A percentile compares a stretch with the other conserved stretches of the same genome.
These are phyloP conservation scores for Aspergillus baeticus DNA, from an alignment of 495 filamentous ascomycete genomes.

Conservation along the genomic window DNA sequence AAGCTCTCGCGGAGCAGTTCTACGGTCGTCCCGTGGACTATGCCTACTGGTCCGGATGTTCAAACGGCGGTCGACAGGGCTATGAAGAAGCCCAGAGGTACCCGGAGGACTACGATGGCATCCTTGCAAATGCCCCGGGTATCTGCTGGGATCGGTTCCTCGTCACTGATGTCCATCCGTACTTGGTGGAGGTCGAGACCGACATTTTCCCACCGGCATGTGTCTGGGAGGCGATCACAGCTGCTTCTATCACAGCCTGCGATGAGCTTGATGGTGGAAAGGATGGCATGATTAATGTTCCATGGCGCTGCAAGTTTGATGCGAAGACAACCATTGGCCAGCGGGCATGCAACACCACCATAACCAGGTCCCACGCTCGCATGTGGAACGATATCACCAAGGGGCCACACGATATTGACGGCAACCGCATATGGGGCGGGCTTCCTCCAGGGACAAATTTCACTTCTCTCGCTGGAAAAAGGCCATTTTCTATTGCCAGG, in stretches of 20 bases:
- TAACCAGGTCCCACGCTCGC: background rate
- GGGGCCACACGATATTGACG: background rate
- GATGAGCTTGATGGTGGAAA: background rate
- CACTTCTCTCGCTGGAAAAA: too few species aligned
- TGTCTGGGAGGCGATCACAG: background rate
- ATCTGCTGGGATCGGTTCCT: constrained; percentile 11
- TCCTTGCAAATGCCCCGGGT: constrained; percentile 47
- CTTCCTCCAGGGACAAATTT: too few species aligned
- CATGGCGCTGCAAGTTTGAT: background rate
- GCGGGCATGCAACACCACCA: background rate
- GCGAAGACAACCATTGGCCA: background rate
- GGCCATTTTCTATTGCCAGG: background rate
- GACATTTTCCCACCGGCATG: background rate
- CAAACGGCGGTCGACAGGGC: constrained; percentile 42
- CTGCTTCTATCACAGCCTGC: background rate
- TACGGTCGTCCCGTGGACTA: constrained; percentile 16
- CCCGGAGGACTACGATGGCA: constrained; percentile 54
- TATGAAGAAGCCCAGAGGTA: constrained; percentile 34
- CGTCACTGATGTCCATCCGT: background rate
- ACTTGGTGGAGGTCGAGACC: background rate
- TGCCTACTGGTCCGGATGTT: constrained; percentile 44
- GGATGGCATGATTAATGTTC: background rate
- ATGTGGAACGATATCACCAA: background rate
- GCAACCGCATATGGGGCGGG: too few species aligned
- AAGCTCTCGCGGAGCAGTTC: constrained; percentile 2